Base-by-base conservation (phyloP, 164 flowering plant genomes). In the Chimonanthus salicifolius region DNA sequence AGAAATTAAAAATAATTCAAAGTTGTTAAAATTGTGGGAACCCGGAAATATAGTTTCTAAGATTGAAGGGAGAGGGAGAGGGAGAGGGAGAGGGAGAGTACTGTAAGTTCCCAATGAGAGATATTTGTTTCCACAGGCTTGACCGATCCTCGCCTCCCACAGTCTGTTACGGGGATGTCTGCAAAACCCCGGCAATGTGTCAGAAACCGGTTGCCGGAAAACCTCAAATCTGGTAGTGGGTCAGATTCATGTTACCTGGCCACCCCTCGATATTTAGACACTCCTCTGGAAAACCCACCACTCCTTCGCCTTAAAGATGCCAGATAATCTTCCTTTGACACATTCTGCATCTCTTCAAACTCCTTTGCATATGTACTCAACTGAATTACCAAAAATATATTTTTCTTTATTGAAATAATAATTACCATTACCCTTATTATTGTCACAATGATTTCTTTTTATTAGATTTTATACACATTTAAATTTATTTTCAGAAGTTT, bases 231-330 rank as follows among this genome's bases (percentile, higher is more conserved):
- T 47, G 70, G 48, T 3, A 47, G n/a, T 11, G 49, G 47, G 68
- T 33, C 60, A 54, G 60, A 54, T 50, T 11, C 16, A 6, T 20
- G 33, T 15, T 82, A 92, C 99, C 93, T 88, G 0, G 99, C 99
- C 10, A 96, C 99, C 10, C 99, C 99, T 3, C 98, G 89, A 63
- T 96, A 96, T 73, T 94, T 92, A 4, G 98, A 96, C 20, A 92
- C 97, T 2, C 99, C 99, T 76, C 99, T 86, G 0, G 99, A 88
- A 71, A 96, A 94, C 6, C 99, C 99, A 70, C 92, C 90, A 75
- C 99, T 94, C 70, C 80, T 81, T 11, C 99, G 74, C 62, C 97
- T 73, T 7, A 92, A 71, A 0, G 89, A 78, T 0, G 94, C 97
- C 77, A 93, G 76, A 68, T 90, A 92, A 75, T 94, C 99, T 70